Percentiles rank a stretch among this genome's conserved stretches.
phyloP scores from a whole-genome alignment of 441 rosid species.

The Euphorbia celastroides region DNA sequence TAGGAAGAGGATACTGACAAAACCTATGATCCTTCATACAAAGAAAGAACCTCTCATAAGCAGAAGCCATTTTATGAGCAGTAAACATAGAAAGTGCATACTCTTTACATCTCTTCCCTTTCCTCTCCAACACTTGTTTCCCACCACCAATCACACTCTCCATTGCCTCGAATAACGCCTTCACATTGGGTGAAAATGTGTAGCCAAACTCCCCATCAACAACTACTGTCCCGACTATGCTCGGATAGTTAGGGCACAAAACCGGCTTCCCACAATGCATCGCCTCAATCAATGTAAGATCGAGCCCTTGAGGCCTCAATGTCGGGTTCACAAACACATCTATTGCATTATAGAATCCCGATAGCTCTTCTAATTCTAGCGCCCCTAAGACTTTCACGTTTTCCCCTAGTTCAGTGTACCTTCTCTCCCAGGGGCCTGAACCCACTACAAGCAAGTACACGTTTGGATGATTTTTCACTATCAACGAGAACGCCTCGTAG shows the following conservation, averaged over 20 bases:
- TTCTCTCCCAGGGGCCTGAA: slow-evolving; percentile 65
- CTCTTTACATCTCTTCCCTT: slow-evolving; percentile 44
- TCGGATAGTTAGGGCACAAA: slow-evolving; percentile 58
- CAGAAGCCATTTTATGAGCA: slow-evolving; percentile 59
- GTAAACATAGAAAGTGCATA: slow-evolving; percentile 52
- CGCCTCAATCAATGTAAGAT: slow-evolving; percentile 57
- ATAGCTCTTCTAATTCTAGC: slow-evolving; percentile 38
- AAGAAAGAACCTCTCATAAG: slow-evolving; percentile 67
- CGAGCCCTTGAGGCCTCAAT: slow-evolving; percentile 66
- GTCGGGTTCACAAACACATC: slow-evolving; percentile 70
- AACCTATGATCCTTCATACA: slow-evolving; percentile 51
- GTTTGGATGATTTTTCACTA: slow-evolving; percentile 31
- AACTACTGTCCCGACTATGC: slow-evolving; percentile 64
- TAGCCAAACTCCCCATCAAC: slow-evolving; percentile 47
- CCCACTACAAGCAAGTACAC: slow-evolving; percentile 59
- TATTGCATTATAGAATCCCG: slow-evolving; percentile 49
- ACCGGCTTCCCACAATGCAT: slow-evolving; percentile 72
- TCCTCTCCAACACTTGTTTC: slow-evolving; percentile 31
- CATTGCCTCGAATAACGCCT: slow-evolving; percentile 54
- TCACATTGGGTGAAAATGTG: slow-evolving; percentile 61
- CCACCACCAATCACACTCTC: slow-evolving; percentile 48
- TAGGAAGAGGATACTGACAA: slow-evolving; percentile 45
- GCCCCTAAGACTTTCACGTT: slow-evolving; percentile 52
- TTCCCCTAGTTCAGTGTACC: slow-evolving; percentile 47
- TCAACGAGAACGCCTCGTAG: slow-evolving; percentile 44